Evolutionary conservation across 2,329 filamentous ascomycete species (phyloP).

Genomic region (Monosporascus sp.): DNA sequence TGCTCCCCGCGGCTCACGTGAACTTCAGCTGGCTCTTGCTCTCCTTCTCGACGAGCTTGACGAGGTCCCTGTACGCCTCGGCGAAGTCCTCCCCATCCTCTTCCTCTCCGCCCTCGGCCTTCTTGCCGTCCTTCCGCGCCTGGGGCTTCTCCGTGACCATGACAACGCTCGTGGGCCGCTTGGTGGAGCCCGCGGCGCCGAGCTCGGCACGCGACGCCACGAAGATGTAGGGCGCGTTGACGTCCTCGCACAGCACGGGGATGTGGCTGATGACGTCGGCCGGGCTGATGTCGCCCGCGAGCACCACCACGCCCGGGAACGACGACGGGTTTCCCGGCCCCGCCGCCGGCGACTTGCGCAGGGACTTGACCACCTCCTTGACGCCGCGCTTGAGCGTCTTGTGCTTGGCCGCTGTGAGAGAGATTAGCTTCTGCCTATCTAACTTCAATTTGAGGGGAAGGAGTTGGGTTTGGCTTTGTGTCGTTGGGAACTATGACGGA

Average conservation of each 20-base stretch:
- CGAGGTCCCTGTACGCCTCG: slow-evolving; percentile 59
- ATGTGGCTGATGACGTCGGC: slow-evolving; percentile 99
- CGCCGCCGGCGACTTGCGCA: slow-evolving; percentile 80
- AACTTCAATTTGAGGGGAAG: background rate
- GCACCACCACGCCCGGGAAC: slow-evolving; percentile 74
- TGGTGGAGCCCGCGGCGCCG: slow-evolving; percentile 88
- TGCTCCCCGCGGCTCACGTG: slow-evolving; percentile 32
- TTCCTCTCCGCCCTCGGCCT: slow-evolving; percentile 37
- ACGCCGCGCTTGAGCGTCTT: slow-evolving; percentile 96
- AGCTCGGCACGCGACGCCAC: slow-evolving; percentile 89
- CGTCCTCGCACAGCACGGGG: slow-evolving; percentile 95
- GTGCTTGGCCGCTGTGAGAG: slow-evolving; percentile 74
- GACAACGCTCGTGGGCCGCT: slow-evolving; percentile 92
- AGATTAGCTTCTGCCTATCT: slow-evolving; percentile 7
- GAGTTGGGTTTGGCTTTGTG: background rate
- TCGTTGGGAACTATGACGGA: too few species aligned
- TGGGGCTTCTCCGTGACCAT: slow-evolving; percentile 65
- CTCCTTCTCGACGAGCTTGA: slow-evolving; percentile 65
- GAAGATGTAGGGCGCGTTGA: slow-evolving; percentile 95
- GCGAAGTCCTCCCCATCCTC: slow-evolving; percentile 55
- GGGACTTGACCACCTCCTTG: slow-evolving; percentile 97
- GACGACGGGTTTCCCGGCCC: slow-evolving; percentile 55
- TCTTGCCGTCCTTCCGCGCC: slow-evolving; percentile 37
- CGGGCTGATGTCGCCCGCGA: slow-evolving; percentile 95
- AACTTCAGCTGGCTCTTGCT: slow-evolving; percentile 50